Base-by-base conservation (phyloP, 2,329 filamentous ascomycete genomes). In the Beauveria varroae region DNA sequence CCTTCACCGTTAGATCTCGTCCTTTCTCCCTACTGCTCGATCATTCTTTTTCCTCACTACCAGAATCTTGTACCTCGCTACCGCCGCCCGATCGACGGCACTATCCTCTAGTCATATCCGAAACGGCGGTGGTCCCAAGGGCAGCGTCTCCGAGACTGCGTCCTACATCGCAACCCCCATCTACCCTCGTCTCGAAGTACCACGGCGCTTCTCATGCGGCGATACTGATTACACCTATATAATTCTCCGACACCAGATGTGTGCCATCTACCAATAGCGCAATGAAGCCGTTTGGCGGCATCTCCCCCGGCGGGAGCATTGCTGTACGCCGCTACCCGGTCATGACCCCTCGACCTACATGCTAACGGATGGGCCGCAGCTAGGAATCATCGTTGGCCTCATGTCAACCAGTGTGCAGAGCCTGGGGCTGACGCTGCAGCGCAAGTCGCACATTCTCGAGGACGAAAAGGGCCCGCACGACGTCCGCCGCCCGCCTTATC, bases 401-500 rank as follows among this genome's bases (percentile, higher is more conserved):
- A 74, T 97, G 68, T 98, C 93, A 62, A 97, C 95, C 63, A 95
- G 92, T 73, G 85, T 98, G 26, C 95, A 99, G 75, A 96, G 93
- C 73, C 81, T 99, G 69, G 95, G 95, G 67, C 83, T 99, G 66
- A 99, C 95, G 37, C 83, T 99, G 28, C 95, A 99, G 77, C 91
- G 95, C 73, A 98, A 99, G 77, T 98, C 95, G 65, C 95, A 99
- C 77, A 88, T 99, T 67, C 86, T 98, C 71, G 95, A 99, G 79
- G 95, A 99, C 78, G 91, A 96, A 78, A 96, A 96, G 75, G 85
- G 86, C 57, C 82, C 82, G 8, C 88, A 91, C 73, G 86, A 95
- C 75, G 79, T 87, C 63, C 87, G 90, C 67, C 83, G 93, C 64
- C 93, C 95, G 50, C 91, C 95, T 5, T 96, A 97, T 76, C 88